Percentiles rank a stretch among this genome's conserved stretches.
These are phyloP conservation scores for Leptographium lundbergii DNA, from an alignment of 2,329 filamentous ascomycete genomes.

Conservation along the genomic window DNA sequence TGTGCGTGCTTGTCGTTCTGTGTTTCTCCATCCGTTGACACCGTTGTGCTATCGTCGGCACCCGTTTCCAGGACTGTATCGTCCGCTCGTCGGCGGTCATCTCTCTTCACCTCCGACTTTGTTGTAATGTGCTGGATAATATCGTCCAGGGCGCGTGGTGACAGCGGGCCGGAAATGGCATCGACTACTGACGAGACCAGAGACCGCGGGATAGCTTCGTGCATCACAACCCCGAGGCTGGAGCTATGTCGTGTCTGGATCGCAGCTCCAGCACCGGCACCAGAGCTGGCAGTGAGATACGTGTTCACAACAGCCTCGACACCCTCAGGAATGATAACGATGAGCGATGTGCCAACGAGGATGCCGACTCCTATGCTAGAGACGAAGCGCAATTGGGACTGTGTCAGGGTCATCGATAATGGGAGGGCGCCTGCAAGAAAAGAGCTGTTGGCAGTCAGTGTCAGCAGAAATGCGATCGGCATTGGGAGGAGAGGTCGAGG, in stretches of 20 bases:
- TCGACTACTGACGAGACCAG: not conserved
- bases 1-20: not conserved
- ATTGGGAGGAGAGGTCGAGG: constrained; percentile 6
- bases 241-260: not conserved
- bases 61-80: not conserved
- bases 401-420: constrained; percentile 75
- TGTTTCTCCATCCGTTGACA: not conserved
- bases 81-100: not conserved
- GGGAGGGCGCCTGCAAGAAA: constrained; percentile 88
- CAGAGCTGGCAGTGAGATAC: constrained; percentile 9
- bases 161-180: not conserved
- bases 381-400: constrained; percentile 76
- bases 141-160: not conserved
- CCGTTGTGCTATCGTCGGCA: not conserved
- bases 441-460: constrained; percentile 44
- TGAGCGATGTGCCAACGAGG: constrained; percentile 84
- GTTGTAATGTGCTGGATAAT: not conserved
- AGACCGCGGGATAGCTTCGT: not conserved
- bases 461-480: not conserved
- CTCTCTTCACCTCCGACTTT: not conserved
- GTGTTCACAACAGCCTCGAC: constrained; percentile 74
- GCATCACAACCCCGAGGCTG: not conserved
- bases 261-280: not conserved
- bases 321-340: constrained; percentile 95
- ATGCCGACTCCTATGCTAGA: constrained; percentile 90